phyloP scores from a whole-genome alignment of 2,329 filamentous ascomycete species.

The Sarocladium strictum region DNA sequence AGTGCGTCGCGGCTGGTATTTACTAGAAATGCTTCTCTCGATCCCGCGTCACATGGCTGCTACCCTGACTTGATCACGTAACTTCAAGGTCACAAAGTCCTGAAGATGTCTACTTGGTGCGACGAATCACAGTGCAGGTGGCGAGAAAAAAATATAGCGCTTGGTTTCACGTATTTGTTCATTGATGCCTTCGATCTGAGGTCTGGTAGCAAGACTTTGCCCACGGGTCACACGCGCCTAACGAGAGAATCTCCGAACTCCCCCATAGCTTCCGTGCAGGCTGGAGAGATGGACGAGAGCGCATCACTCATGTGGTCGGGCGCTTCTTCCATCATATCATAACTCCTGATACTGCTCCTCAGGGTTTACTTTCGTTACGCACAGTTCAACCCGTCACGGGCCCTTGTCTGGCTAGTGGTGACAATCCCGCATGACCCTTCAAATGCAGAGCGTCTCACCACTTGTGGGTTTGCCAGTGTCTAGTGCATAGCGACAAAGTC shows the following conservation, averaged over 20 bases:
- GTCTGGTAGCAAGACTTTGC: neutral
- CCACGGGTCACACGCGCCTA: neutral
- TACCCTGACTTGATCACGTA: too few species aligned
- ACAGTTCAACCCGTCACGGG: neutral
- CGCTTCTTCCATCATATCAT: neutral
- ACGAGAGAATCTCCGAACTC: neutral
- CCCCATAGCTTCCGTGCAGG: neutral
- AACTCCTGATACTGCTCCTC: neutral
- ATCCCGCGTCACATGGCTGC: too few species aligned
- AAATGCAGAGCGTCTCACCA: neutral
- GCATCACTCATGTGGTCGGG: neutral
- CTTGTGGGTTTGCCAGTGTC: neutral
- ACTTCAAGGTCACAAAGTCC: too few species aligned
- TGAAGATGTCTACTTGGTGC: too few species aligned
- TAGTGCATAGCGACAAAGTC: neutral
- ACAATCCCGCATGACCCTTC: neutral
- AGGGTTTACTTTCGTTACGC: neutral
- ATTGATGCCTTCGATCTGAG: slow-evolving; percentile 3
- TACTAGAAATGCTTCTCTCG: too few species aligned
- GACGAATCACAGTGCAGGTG: too few species aligned
- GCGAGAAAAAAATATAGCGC: neutral
- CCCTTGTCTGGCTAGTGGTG: neutral
- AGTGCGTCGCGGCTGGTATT: too few species aligned
- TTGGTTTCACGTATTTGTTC: slow-evolving; percentile 7
- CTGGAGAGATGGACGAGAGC: neutral